Percentiles rank a stretch among this genome's conserved stretches.
Evolutionary conservation across 257 asterid genomes (phyloP).

Genomic region (Jaltomata sinuosa): DNA sequence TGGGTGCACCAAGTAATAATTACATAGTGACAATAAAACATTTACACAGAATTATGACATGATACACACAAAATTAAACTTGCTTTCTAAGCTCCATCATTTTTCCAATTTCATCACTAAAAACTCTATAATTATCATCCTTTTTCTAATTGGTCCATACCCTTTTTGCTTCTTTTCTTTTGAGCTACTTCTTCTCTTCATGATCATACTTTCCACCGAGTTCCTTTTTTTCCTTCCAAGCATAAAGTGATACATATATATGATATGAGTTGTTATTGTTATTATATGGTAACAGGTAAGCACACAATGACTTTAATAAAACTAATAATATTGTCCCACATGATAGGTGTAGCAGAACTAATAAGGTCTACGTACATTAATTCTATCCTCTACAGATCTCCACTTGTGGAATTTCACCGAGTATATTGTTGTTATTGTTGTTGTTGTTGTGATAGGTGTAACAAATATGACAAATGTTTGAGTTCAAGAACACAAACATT

Average conservation of each 20-base stretch:
- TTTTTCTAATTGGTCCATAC: not conserved
- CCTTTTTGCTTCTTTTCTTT: constrained; percentile 14
- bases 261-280: not conserved
- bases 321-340: not conserved
- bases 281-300: not conserved
- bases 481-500: not conserved
- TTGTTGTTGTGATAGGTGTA: too few species aligned
- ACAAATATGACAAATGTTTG: not conserved
- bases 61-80: too few species aligned
- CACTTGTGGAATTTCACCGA: too few species aligned
- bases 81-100: constrained; percentile 5
- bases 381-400: too few species aligned
- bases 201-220: constrained; percentile 9
- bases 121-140: not conserved
- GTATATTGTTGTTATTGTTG: too few species aligned
- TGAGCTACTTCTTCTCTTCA: constrained; percentile 11
- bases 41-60: not conserved
- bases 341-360: too few species aligned
- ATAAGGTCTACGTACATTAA: too few species aligned
- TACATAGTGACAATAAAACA: not conserved
- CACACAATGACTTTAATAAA: not conserved
- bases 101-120: not conserved
- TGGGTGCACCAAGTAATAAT: not conserved
- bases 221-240: not conserved
- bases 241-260: not conserved